Conservation (phyloP, 306 rosid genomes). For the Malus domestica region ASM211411v1 NC_041791.1:24735001-24735500, state of each 20-base stretch:
- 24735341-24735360: not conserved
- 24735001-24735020: slow-evolving; percentile 74
- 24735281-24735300: not conserved
- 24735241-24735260: slow-evolving; percentile 54
- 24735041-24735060: slow-evolving; percentile 45
- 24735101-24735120: slow-evolving; percentile 61
- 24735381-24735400: slow-evolving; percentile 12
- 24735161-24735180: slow-evolving; percentile 53
- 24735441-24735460: slow-evolving; percentile 80
- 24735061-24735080: slow-evolving; percentile 40
- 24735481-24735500: slow-evolving; percentile 57
- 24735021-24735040: slow-evolving; percentile 32
- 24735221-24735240: slow-evolving; percentile 60
- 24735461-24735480: slow-evolving; percentile 78
- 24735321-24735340: not conserved
- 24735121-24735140: slow-evolving; percentile 56
- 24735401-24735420: slow-evolving; percentile 80
- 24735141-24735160: slow-evolving; percentile 48
- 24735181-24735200: slow-evolving; percentile 67
- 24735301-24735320: not conserved
- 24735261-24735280: slow-evolving; percentile 57
- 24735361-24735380: not conserved
- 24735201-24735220: slow-evolving; percentile 53
- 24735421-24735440: slow-evolving; percentile 49
- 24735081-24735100: slow-evolving; percentile 27